Evolutionary conservation across 441 rosid genomes (phyloP).

Genomic region (Jatropha podagrica): DNA sequence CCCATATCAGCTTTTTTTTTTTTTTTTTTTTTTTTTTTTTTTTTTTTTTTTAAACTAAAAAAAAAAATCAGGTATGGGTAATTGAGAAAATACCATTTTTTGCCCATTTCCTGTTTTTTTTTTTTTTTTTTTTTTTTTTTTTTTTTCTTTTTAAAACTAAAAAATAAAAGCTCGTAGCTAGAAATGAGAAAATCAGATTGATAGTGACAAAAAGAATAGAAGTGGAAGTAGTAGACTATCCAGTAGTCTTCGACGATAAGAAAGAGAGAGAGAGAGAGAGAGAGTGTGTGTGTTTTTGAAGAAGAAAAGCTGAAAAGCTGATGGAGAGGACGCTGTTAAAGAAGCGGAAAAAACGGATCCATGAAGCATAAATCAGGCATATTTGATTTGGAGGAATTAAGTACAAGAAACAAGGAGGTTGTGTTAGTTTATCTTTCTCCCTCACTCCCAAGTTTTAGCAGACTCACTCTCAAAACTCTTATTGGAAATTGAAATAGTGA

Average conservation of each 20-base stretch:
- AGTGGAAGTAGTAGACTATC: conserved; percentile 2
- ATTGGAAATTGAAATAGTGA: conserved; percentile 38
- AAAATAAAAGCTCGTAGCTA: neutral
- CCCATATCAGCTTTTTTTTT: conserved; percentile 43
- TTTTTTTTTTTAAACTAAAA: neutral
- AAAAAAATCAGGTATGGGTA: no score
- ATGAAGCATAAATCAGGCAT: conserved; percentile 27
- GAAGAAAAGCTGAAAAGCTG: conserved; percentile 13
- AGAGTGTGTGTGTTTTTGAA: conserved; percentile 9
- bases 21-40: no score
- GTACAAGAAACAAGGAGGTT: conserved; percentile 13
- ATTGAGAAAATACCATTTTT: conserved; percentile 50
- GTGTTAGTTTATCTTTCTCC: neutral
- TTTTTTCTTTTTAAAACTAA: neutral
- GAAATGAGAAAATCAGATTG: conserved; percentile 19
- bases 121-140: no score
- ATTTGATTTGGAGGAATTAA: conserved; percentile 18
- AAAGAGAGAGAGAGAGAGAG: neutral
- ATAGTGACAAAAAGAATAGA: conserved; percentile 12
- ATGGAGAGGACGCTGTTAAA: conserved; percentile 10
- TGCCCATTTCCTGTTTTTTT: conserved; percentile 66
- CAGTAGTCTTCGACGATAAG: neutral
- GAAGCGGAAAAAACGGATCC: conserved; percentile 46
- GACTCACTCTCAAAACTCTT: conserved; percentile 11
- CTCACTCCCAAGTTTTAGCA: conserved; percentile 20